phyloP scores from a whole-genome alignment of 1,284 basidiomycete genomes.

The Cutaneotrichosporon cavernicola region DNA sequence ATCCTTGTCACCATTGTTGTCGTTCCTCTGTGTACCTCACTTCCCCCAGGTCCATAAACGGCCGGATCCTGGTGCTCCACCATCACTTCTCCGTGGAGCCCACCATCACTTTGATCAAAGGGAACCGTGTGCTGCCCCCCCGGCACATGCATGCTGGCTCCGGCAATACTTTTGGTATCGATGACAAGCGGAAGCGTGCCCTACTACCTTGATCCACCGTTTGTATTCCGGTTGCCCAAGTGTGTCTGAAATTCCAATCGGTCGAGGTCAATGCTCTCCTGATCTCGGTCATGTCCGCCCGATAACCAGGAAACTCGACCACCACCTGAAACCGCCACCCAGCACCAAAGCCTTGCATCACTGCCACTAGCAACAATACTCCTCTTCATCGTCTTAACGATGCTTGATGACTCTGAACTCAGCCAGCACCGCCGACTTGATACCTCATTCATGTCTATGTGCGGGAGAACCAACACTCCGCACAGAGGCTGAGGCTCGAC shows the following conservation, averaged over 20 bases:
- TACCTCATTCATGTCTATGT: neutral
- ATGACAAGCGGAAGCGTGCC: neutral
- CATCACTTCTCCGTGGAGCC: neutral
- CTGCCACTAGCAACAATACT: neutral
- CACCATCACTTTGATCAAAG: neutral
- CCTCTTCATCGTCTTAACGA: neutral
- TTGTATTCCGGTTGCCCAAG: too few relatives aligned
- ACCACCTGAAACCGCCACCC: neutral
- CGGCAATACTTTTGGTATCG: neutral
- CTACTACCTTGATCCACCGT: too few relatives aligned
- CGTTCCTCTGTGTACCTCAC: neutral
- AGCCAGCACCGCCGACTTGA: neutral
- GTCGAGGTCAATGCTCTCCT: neutral
- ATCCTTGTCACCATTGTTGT: neutral
- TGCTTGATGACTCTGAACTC: neutral
- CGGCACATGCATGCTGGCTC: neutral
- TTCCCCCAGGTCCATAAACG: neutral
- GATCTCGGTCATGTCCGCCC: neutral
- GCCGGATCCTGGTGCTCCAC: slow-evolving; percentile 8
- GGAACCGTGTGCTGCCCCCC: too few relatives aligned
- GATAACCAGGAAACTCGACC: neutral
- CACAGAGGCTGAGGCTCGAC: neutral
- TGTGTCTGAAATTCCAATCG: neutral
- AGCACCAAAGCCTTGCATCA: neutral
- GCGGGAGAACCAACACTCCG: neutral